phyloP scores from a whole-genome alignment of 345 rosid species.

The Camelina sativa region DNA sequence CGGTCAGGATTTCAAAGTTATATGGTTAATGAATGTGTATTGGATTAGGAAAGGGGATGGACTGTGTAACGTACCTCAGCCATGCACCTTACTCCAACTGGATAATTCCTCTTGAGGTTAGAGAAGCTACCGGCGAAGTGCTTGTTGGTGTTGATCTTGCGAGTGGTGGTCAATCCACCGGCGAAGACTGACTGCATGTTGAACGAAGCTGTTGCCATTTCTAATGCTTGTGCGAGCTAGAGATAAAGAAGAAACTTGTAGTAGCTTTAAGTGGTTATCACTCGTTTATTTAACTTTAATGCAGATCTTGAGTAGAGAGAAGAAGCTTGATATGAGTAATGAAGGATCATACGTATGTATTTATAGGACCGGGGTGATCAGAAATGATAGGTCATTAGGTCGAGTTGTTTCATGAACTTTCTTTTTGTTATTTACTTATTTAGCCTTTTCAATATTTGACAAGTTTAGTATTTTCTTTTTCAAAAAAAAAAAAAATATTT shows the following conservation, averaged over 20 bases:
- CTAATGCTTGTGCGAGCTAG: neutral
- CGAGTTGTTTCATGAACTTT: conserved; percentile 34
- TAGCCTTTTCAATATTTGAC: conserved; percentile 21
- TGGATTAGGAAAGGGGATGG: neutral
- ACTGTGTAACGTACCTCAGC: conserved; percentile 46
- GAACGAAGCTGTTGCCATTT: conserved; percentile 52
- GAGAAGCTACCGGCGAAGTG: conserved; percentile 35
- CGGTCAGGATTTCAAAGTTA: neutral
- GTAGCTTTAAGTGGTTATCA: neutral
- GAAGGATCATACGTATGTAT: conserved; percentile 20
- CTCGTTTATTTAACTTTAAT: neutral
- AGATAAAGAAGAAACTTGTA: neutral
- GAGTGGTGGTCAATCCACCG: conserved; percentile 30
- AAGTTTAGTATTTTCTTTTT: too few species aligned
- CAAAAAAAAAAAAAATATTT: too few species aligned
- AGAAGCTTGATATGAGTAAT: conserved; percentile 28
- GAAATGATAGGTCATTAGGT: conserved; percentile 19
- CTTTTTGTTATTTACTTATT: conserved; percentile 22
- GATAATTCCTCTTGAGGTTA: conserved; percentile 37
- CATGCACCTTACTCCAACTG: conserved; percentile 50
- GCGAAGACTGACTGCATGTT: conserved; percentile 54
- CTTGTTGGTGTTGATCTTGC: conserved; percentile 37
- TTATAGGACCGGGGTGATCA: conserved; percentile 36
- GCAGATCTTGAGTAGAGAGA: neutral
- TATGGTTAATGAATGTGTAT: neutral